Evolutionary conservation across 2,329 filamentous ascomycete genomes (phyloP).

Genomic region (Penicillium aurantiogriseum): DNA sequence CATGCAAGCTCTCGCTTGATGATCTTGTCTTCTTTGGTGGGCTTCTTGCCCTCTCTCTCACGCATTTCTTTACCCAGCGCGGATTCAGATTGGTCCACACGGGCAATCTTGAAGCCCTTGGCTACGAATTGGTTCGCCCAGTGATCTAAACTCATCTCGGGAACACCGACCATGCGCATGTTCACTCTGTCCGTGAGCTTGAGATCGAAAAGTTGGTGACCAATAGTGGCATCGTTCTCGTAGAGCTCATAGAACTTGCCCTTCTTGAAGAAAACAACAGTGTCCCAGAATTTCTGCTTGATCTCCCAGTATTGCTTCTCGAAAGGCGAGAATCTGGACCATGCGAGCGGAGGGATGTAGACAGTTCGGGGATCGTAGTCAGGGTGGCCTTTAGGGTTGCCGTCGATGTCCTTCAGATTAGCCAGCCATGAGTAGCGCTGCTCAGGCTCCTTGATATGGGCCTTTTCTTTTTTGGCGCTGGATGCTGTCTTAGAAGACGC

Average conservation of each 20-base stretch:
- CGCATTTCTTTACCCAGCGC: slow-evolving; percentile 97
- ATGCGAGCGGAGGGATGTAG: slow-evolving; percentile 81
- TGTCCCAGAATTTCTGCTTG: slow-evolving; percentile 96
- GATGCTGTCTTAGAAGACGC: slow-evolving; percentile 35
- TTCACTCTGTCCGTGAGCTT: slow-evolving; percentile 98
- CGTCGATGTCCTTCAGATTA: slow-evolving; percentile 78
- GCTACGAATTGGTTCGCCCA: slow-evolving; percentile 99
- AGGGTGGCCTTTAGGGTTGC: slow-evolving; percentile 71
- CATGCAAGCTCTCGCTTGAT: slow-evolving; percentile 88
- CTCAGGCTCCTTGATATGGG: slow-evolving; percentile 77
- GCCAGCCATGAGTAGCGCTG: slow-evolving; percentile 89
- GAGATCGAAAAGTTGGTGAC: slow-evolving; percentile 93
- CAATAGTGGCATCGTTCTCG: slow-evolving; percentile 94
- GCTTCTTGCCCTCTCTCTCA: slow-evolving; percentile 66
- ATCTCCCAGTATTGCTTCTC: slow-evolving; percentile 99
- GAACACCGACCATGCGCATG: slow-evolving; percentile 99
- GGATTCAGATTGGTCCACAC: slow-evolving; percentile 95
- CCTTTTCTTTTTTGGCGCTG: slow-evolving; percentile 59
- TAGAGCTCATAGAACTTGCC: slow-evolving; percentile 99
- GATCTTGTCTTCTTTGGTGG: slow-evolving; percentile 79
- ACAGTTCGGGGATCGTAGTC: slow-evolving; percentile 90
- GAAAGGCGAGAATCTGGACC: slow-evolving; percentile 82
- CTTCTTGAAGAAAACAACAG: slow-evolving; percentile 99
- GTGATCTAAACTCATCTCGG: slow-evolving; percentile 89
- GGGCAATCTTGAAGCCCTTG: slow-evolving; percentile 94